These are phyloP conservation scores for Lachancea thermotolerans DNA, from an alignment of 805 yeast species.

Conservation along the genomic window DNA sequence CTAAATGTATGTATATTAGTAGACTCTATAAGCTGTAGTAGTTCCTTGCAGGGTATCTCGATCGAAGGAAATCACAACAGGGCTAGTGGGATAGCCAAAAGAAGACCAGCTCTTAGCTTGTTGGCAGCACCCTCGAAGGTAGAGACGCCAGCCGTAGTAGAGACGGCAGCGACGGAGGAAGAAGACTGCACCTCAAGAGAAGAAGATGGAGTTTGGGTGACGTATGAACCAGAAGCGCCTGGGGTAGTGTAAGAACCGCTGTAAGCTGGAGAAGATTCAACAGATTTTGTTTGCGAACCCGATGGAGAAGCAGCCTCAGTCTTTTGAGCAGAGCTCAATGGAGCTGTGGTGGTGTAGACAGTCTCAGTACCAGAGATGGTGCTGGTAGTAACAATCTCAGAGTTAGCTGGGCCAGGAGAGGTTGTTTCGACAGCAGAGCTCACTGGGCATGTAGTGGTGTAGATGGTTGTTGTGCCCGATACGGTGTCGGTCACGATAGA, in stretches of 20 bases:
- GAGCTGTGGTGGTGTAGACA: constrained; percentile 4
- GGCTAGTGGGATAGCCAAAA: constrained; percentile 6
- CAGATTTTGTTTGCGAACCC: too few species aligned
- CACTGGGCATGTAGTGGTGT: constrained; percentile 4
- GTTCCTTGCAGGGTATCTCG: not conserved
- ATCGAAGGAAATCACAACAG: constrained; percentile 8
- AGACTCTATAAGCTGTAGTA: not conserved
- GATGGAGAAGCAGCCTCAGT: not conserved
- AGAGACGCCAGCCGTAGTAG: not conserved
- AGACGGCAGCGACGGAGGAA: constrained; percentile 4
- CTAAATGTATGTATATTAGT: not conserved
- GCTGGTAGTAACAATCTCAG: not conserved
- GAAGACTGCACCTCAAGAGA: not conserved
- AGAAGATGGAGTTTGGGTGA: not conserved
- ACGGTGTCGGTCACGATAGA: constrained; percentile 1
- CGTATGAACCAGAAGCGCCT: too few species aligned
- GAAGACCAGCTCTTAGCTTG: constrained; percentile 2
- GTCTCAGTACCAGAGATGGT: constrained; percentile 5
- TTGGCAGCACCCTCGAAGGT: constrained; percentile 6
- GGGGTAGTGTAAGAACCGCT: too few species aligned
- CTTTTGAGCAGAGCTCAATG: not conserved
- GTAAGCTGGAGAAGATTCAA: too few species aligned
- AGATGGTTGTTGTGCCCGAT: constrained; percentile 6
- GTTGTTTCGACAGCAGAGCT: too few species aligned
- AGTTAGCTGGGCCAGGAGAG: not conserved